Evolutionary conservation across 2,329 filamentous ascomycete genomes (phyloP), one percentile per base, ranked within the genome.

Genomic region (Fusarium clavum): DNA sequence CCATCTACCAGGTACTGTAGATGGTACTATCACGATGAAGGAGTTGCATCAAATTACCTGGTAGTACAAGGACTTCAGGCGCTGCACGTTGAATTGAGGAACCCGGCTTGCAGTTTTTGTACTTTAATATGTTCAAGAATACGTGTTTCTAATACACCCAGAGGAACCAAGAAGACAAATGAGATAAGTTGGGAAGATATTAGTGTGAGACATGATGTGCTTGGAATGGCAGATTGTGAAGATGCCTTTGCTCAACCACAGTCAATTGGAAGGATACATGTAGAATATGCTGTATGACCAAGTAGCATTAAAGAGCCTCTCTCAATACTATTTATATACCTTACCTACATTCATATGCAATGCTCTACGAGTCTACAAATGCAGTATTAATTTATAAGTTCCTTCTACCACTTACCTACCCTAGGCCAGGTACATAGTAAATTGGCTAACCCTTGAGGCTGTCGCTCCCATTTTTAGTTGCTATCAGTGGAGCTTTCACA

Each of bases 401-500:
- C 32, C 25, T n/a, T 51, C 22, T 40, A 18, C 24, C 11, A 52
- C 34, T 27, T 52, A 41, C n/a, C 48, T n/a, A 38, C 34, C 34
- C 32, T 40, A n/a, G 29, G 41, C 16, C 14, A 24, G 34, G 16
- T 34, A 34, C 30, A 2, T 34, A 10, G 16, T 34, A 38, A 38
- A 18, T 18, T 38, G 34, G 22, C 4, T 41, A n/a, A 27, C 49
- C 32, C 9, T 48, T 43, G 34, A 38, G 44, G 34, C 24, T 43
- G 49, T 48, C 44, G 41, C 34, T 25, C 48, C 57, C 61, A 47
- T 34, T 40, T 49, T 63, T 64, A 46, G 60, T n/a, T 38, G 34
- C 34, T 38, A 59, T 13, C 25, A 54, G 61, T 66, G 61, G 63
- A 49, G 54, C 43, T 48, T 16, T 24, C 47, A 41, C 40, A 60